Evolutionary conservation across 331 rosid species (phyloP).

Genomic region (Pyracantha coccinea): DNA sequence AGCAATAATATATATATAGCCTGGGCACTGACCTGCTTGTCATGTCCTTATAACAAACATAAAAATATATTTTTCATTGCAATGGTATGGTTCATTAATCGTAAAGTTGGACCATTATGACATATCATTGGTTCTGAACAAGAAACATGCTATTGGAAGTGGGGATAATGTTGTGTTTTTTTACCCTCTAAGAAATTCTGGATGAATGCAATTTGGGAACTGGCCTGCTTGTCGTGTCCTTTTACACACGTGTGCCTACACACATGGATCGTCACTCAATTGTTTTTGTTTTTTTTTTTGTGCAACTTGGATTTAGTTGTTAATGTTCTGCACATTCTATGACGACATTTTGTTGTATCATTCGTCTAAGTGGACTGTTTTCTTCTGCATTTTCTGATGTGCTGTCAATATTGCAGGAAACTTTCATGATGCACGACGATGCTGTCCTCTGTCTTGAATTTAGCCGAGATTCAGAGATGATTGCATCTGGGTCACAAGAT

Average conservation of each 20-base stretch:
- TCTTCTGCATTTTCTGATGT: slow-evolving; percentile 20
- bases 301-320: not conserved
- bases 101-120: not conserved
- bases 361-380: not conserved
- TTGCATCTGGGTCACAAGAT: slow-evolving; percentile 93
- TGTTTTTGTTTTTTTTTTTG: not conserved
- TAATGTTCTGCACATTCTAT: not conserved
- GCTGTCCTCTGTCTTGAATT: slow-evolving; percentile 91
- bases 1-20: not conserved
- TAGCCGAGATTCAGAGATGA: slow-evolving; percentile 94
- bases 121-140: not conserved
- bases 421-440: slow-evolving; percentile 97
- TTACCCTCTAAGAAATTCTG: not conserved
- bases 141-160: not conserved
- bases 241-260: not conserved
- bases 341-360: not conserved
- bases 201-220: not conserved
- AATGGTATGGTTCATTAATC: not conserved
- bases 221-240: not conserved
- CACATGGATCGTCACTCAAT: not conserved
- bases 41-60: too few species aligned
- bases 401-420: slow-evolving; percentile 57
- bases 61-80: not conserved
- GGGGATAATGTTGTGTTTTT: not conserved
- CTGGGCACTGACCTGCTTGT: too few species aligned